These are phyloP conservation scores for Candida silvatica DNA, from an alignment of 805 yeast species.

Conservation along the genomic window DNA sequence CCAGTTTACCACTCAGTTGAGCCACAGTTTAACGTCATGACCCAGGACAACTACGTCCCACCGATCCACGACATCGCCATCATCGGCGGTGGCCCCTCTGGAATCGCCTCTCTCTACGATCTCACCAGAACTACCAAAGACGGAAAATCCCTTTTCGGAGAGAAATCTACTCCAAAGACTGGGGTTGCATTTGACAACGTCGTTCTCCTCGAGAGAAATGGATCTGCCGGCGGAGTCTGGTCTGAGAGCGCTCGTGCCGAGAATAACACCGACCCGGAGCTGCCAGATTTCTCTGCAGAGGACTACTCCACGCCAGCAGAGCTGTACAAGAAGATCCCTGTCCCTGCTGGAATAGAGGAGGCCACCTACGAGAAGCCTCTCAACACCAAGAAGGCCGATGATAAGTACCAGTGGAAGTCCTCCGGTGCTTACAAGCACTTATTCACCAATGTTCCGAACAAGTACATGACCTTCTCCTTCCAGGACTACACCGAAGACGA, in stretches of 20 bases:
- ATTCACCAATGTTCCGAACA: constrained; percentile 34
- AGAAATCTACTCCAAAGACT: constrained; percentile 2
- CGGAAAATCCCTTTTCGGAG: constrained; percentile 9
- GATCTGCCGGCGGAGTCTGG: constrained; percentile 35
- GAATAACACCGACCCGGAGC: constrained; percentile 14
- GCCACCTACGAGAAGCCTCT: constrained; percentile 28
- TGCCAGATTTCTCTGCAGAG: constrained; percentile 8
- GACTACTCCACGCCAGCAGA: constrained; percentile 2
- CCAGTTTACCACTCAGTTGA: too few species aligned
- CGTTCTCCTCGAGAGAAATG: constrained; percentile 32
- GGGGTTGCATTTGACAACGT: constrained; percentile 23
- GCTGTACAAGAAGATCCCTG: constrained; percentile 6
- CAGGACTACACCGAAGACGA: constrained; percentile 8
- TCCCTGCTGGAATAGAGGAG: constrained; percentile 9
- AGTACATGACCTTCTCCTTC: constrained; percentile 32
- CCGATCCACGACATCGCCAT: constrained; percentile 21
- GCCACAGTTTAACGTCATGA: too few species aligned
- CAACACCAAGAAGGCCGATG: constrained; percentile 4
- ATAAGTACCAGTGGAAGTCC: constrained; percentile 23
- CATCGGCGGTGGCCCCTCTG: constrained; percentile 34
- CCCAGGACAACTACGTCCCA: background rate
- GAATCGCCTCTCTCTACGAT: constrained; percentile 27
- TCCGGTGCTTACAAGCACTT: constrained; percentile 29
- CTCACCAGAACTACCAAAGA: constrained; percentile 20
- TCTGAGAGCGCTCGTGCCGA: constrained; percentile 7